Base-by-base conservation (phyloP, 495 filamentous ascomycete species). In the Astrothelium macrocarpum region DNA sequence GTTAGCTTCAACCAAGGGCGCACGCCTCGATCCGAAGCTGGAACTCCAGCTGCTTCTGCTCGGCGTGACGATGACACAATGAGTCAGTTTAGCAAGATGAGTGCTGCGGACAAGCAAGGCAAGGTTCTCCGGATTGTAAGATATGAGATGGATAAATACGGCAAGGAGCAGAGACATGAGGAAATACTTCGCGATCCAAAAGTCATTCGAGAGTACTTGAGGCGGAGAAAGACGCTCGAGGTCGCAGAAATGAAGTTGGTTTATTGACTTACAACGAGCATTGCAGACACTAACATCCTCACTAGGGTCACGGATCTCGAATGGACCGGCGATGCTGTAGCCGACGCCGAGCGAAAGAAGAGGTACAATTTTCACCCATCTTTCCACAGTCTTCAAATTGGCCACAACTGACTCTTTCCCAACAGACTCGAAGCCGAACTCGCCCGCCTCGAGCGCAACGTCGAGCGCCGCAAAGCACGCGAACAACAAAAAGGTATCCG, bases 381-480 rank as follows among this genome's bases (percentile, higher is more conserved):
- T 3, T 28, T 26, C 20, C 16, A 29, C 7, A 26, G 12, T 25
- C 20, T 72, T 71, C 26, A 60, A 31, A 34, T 14, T 14, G 5
- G 14, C 14, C 34, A 39, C 5, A 53, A 61, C 65, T 61, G 56
- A 62, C 63, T 63, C 36, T 65, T 31, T 56, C 39, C 23, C 23
- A 14, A 59, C 70, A 91, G 89, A 34, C 78, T 96, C 61, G 79
- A 87, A 65, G 81, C 81, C 63, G 94, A 99, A 73, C 79, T 93
- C 32, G 83, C 81, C 45, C 88, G 94, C 59, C 81, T 99, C 4
- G 80, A 91, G 67, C 86, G 89, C 67, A 99, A 99, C 77, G 89
- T 89, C 70, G 92, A 96, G 62, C 90, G 94, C 53, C 87, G 90
- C 53, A 84, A 90, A 70, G 90, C 89, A 60, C 91, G 94, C 67